Evolutionary conservation across 441 rosid genomes (phyloP), one percentile per base, ranked within the genome.

Genomic region (Syzygium malaccense): DNA sequence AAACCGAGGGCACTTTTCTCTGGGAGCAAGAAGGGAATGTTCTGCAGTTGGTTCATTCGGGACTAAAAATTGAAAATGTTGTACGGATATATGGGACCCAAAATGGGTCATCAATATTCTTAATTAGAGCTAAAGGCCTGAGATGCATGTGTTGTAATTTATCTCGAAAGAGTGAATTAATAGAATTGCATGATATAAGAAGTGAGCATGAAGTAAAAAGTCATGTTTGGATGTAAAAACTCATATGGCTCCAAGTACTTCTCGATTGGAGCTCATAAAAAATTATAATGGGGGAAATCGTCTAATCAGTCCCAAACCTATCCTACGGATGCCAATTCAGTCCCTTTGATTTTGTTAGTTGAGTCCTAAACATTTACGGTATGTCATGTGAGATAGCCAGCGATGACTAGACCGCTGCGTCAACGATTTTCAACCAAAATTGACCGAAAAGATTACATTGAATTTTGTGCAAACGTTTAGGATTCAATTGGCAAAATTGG

Each of bases 351-450:
- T 32, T 68, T 33, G 5, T 32, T 18, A 7, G 4, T 68, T 18
- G 26, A 68, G 2, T 68, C 10, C 3, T 8, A 32, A 68, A 20
- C 3, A 14, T 68, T 68, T 32, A 6, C 25, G 3, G 2, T 8
- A 45, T 32, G 26, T 4, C 12, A 8, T 4, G 45, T 66, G 5
- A 12, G 45, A 66, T 0, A 7, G 14, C 12, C 11, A 9, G 2
- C 0, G 4, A 66, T 66, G 26, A 66, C 0, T 32, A 0, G 45
- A 33, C 0, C 6, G 10, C 10, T 0, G 3, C 4, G 0, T 66
- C 1, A 14, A 4, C 3, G 0, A n/a, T 30, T 66, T 30, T 30
- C 1, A 1, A 12, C 5, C 3, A 62, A n/a, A 62, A n/a, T 32
- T 14, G 8, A 64, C 4, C 0, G 23, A 4, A 17, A 64, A 0